Evolutionary conservation across 495 filamentous ascomycete genomes (phyloP).

Genomic region (Penicillium silybi): DNA sequence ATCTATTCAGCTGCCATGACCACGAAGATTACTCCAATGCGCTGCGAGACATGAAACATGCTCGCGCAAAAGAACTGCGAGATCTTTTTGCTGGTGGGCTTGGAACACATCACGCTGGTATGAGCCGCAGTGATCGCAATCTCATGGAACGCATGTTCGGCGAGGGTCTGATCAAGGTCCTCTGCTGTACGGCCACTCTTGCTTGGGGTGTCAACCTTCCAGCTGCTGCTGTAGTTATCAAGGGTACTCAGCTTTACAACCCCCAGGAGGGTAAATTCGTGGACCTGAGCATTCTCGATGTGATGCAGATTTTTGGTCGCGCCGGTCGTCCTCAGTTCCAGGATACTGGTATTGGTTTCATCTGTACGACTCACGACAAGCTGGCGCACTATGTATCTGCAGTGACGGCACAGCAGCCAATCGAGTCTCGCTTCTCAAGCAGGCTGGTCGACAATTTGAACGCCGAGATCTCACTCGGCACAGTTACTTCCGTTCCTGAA

Average conservation of each 20-base stretch:
- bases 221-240: constrained; percentile 90
- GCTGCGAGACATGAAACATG: constrained; percentile 74
- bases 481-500: constrained; percentile 90
- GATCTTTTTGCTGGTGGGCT: constrained; percentile 87
- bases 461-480: constrained; percentile 89
- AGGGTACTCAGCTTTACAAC: constrained; percentile 95
- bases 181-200: constrained; percentile 96
- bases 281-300: constrained; percentile 93
- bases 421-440: constrained; percentile 87
- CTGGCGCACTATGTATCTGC: constrained; percentile 88
- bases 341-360: constrained; percentile 93
- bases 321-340: constrained; percentile 97
- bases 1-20: constrained; percentile 69
- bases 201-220: constrained; percentile 97
- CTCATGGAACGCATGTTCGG: constrained; percentile 87
- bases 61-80: constrained; percentile 76
- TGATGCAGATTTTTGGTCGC: constrained; percentile 97
- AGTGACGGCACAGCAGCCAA: constrained; percentile 92
- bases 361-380: constrained; percentile 91
- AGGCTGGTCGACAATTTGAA: constrained; percentile 96
- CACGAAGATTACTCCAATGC: constrained; percentile 69
- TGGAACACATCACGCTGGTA: constrained; percentile 93
- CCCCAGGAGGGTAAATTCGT: constrained; percentile 94
- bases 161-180: constrained; percentile 85
- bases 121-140: constrained; percentile 89